Evolutionary conservation across 768 basidiomycete species (phyloP).

Genomic region (Pleurotus tuoliensis): DNA sequence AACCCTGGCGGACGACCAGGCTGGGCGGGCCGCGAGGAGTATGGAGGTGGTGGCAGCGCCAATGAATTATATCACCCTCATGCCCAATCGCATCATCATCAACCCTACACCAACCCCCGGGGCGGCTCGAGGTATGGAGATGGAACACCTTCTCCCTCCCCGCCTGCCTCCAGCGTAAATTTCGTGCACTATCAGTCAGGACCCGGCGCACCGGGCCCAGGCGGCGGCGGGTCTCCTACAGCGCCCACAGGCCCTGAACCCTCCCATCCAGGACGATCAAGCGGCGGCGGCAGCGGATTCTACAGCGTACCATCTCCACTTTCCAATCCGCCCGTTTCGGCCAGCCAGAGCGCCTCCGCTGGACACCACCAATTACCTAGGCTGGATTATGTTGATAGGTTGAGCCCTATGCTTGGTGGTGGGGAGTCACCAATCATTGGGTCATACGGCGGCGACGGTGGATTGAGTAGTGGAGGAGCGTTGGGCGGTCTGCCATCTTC

Average conservation of each 20-base stretch:
- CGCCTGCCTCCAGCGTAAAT: conserved; percentile 48
- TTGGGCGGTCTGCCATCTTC: conserved; percentile 9
- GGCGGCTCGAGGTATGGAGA: conserved; percentile 29
- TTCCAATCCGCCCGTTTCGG: conserved; percentile 31
- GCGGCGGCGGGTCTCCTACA: conserved; percentile 9
- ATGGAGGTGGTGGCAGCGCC: conserved; percentile 10
- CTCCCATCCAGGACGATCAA: conserved; percentile 29
- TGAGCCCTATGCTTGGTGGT: background rate
- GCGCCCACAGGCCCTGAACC: conserved; percentile 11
- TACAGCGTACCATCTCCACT: conserved; percentile 53
- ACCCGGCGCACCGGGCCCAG: no score
- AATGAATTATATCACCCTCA: conserved; percentile 30
- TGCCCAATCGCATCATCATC: conserved; percentile 36
- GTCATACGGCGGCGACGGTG: background rate
- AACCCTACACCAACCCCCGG: background rate
- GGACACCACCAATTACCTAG: conserved; percentile 20
- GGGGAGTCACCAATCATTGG: background rate
- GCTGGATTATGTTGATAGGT: conserved; percentile 5
- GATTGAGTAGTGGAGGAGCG: background rate
- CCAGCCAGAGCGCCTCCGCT: conserved; percentile 10
- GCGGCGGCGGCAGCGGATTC: conserved; percentile 23
- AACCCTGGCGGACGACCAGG: background rate
- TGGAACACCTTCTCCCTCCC: conserved; percentile 64
- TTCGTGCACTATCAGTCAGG: conserved; percentile 56
- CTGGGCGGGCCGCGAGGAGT: background rate